These are phyloP conservation scores for Cucumis sativus DNA, from an alignment of 306 rosid species.

Conservation along the genomic window Cucumber_9930_V3 NC_026656.2:3439001-3439500, in stretches of 20 bases:
- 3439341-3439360: not conserved
- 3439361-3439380: not conserved
- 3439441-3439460: constrained; percentile 21
- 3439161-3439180: constrained; percentile 19
- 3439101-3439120: constrained; percentile 30
- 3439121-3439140: constrained; percentile 24
- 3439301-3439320: not conserved
- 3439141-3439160: constrained; percentile 14
- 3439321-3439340: not conserved
- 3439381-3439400: constrained; percentile 47
- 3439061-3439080: constrained; percentile 39
- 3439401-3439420: constrained; percentile 29
- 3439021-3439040: constrained; percentile 72
- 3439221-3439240: constrained; percentile 19
- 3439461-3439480: constrained; percentile 33
- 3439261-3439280: constrained; percentile 14
- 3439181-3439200: constrained; percentile 14
- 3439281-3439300: not conserved
- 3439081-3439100: constrained; percentile 27
- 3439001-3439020: constrained; percentile 42
- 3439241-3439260: constrained; percentile 42
- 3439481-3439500: constrained; percentile 33
- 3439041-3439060: constrained; percentile 67
- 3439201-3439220: constrained; percentile 14
- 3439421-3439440: constrained; percentile 24